Percentiles rank a stretch among this genome's conserved stretches.
Evolutionary conservation across 345 rosid species (phyloP).

Genomic region (Psidium friedrichsthalianum): DNA sequence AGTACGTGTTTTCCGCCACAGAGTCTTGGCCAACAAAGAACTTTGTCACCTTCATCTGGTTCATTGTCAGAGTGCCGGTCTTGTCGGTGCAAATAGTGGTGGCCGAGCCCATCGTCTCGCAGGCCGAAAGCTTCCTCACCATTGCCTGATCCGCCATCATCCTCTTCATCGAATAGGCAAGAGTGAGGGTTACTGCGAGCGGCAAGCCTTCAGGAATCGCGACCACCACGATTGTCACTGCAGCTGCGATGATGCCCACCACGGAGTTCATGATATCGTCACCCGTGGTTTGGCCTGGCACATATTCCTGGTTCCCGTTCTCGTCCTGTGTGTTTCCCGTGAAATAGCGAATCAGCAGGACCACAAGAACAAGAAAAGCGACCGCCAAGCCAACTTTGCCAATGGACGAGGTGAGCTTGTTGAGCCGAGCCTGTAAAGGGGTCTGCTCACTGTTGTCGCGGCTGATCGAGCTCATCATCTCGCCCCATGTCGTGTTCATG

Average conservation of each 20-base stretch:
- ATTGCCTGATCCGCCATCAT: slow-evolving; percentile 77
- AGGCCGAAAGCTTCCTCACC: slow-evolving; percentile 74
- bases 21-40: too few relatives aligned
- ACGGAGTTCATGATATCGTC: slow-evolving; percentile 48
- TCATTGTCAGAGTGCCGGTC: too few relatives aligned
- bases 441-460: slow-evolving; percentile 36
- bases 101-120: slow-evolving; percentile 84
- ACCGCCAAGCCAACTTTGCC: slow-evolving; percentile 61
- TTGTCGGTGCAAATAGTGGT: too few relatives aligned
- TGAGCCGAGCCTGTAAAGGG: slow-evolving; percentile 53
- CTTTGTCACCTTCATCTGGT: too few relatives aligned
- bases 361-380: slow-evolving; percentile 54
- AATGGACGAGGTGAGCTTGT: slow-evolving; percentile 50
- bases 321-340: slow-evolving; percentile 54
- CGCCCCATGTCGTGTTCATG: slow-evolving; percentile 60
- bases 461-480: slow-evolving; percentile 57
- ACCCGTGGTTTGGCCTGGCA: slow-evolving; percentile 25
- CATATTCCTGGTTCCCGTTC: slow-evolving; percentile 25
- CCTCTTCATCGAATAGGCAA: slow-evolving; percentile 73
- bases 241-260: slow-evolving; percentile 49
- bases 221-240: slow-evolving; percentile 72
- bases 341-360: slow-evolving; percentile 57
- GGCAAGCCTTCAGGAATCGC: slow-evolving; percentile 83
- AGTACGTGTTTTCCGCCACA: too few relatives aligned
- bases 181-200: slow-evolving; percentile 63